Evolutionary conservation across 495 filamentous ascomycete species (phyloP), one percentile per base, ranked within the genome.

Genomic region (Xylaria longipes): DNA sequence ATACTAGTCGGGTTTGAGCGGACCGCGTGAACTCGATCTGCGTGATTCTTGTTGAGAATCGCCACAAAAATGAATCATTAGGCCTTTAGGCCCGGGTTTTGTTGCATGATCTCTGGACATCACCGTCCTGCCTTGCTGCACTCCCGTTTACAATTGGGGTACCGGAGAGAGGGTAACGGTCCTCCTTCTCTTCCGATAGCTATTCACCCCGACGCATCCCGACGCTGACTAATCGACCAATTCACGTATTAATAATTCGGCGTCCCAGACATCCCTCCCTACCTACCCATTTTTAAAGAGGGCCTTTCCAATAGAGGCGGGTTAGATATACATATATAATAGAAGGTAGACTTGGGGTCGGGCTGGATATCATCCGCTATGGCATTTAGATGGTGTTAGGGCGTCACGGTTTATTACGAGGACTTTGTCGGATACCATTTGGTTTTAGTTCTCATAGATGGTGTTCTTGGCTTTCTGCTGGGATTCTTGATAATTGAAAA

Each of bases 1-100:
- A 60, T 8, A 35, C 12, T 1, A 69, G 66, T 20, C 22, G 9
- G 3, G 66, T 69, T 46, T 69, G 39, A 69, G 25, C 65, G 46
- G 11, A 3, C 45, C 5, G 25, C 5, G 11, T 14, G 12, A 29
- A 17, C 4, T 17, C 12, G 14, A 56, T 17, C 27, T 7, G 27
- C 17, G 12, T 9, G 3, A 56, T 31, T 31, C 11, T 2, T 17
- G 12, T 5, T 29, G 2, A 11, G 11, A 52, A 14, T 3, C 7
- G 46, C 46, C 46, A n/a, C n/a, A 25, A 9, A 52, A 3, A 17
- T 25, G 27, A 56, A n/a, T 8, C 22, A 17, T 31, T 2, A 1
- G 27, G 3, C 12, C 27, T 17, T 56, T 31, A 7, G 0, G 25
- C 6, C 25, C 31, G 3, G 25, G 50, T 27, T 27, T 27, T 54